phyloP scores from a whole-genome alignment of 306 rosid species.

The Mimosa bimucronata region DNA sequence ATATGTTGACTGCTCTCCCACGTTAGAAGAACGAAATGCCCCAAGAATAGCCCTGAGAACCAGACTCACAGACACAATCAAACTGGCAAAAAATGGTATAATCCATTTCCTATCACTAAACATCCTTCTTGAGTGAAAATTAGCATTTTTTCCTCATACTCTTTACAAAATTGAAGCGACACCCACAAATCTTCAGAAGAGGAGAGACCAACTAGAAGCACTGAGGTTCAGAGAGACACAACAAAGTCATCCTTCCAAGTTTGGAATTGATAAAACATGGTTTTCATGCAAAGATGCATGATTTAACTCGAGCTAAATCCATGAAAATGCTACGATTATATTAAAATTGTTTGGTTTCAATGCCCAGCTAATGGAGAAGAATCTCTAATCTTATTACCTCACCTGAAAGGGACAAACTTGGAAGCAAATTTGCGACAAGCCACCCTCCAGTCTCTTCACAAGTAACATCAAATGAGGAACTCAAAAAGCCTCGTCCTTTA shows the following conservation, averaged over 20 bases:
- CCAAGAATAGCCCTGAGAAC: slow-evolving; percentile 67
- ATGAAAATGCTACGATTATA: slow-evolving; percentile 38
- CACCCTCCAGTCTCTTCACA: slow-evolving; percentile 34
- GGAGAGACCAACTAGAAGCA: no score
- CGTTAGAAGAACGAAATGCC: slow-evolving; percentile 50
- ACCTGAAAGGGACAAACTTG: slow-evolving; percentile 46
- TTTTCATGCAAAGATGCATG: slow-evolving; percentile 41
- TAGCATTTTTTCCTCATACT: slow-evolving; percentile 89
- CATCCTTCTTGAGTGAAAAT: slow-evolving; percentile 74
- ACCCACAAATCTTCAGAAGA: slow-evolving; percentile 39
- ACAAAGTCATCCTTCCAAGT: slow-evolving; percentile 42
- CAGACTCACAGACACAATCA: slow-evolving; percentile 67
- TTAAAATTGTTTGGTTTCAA: slow-evolving; percentile 40
- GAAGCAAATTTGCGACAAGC: slow-evolving; percentile 38
- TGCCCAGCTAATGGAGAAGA: slow-evolving; percentile 44
- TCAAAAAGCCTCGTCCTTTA: not conserved
- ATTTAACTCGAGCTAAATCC: slow-evolving; percentile 39
- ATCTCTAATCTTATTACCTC: slow-evolving; percentile 36
- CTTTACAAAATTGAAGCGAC: slow-evolving; percentile 42
- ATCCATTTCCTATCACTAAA: slow-evolving; percentile 86
- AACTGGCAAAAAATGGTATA: slow-evolving; percentile 83
- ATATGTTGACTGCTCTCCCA: slow-evolving; percentile 61
- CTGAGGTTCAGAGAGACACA: slow-evolving; percentile 35
- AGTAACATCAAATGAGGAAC: slow-evolving; percentile 33
- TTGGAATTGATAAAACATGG: slow-evolving; percentile 43